These are phyloP conservation scores for Voacanga thouarsii DNA, from an alignment of 257 asterid genomes.

Conservation along the genomic window DNA sequence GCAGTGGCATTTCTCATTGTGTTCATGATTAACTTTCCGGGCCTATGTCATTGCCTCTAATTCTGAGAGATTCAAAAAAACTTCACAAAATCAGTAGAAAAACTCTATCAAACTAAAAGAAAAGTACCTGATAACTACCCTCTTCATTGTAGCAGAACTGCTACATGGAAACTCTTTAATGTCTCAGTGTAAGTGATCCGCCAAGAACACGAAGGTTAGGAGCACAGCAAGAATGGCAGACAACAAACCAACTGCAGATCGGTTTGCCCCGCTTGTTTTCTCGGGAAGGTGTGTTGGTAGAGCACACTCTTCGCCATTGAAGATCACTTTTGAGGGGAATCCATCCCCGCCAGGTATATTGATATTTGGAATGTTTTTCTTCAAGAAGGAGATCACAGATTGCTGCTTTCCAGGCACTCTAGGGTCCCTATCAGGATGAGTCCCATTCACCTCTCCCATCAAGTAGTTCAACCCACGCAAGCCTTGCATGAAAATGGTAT, in stretches of 20 bases:
- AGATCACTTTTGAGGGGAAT: slow-evolving; percentile 65
- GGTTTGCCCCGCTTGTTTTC: slow-evolving; percentile 20
- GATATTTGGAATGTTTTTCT: slow-evolving; percentile 37
- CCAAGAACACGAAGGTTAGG: slow-evolving; percentile 41
- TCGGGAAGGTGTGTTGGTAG: slow-evolving; percentile 56
- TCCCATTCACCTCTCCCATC: slow-evolving; percentile 75
- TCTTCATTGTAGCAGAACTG: background rate
- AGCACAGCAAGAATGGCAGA: slow-evolving; percentile 37
- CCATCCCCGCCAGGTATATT: slow-evolving; percentile 66
- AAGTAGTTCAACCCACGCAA: slow-evolving; percentile 70
- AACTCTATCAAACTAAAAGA: background rate
- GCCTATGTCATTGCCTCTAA: slow-evolving; percentile 14
- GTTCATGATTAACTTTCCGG: slow-evolving; percentile 3
- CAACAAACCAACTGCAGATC: slow-evolving; percentile 22
- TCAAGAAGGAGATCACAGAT: slow-evolving; percentile 67
- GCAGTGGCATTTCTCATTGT: background rate
- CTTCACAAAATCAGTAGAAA: background rate
- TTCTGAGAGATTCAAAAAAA: slow-evolving; percentile 4
- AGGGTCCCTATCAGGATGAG: slow-evolving; percentile 61
- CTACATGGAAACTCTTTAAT: background rate
- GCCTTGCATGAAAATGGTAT: slow-evolving; percentile 83
- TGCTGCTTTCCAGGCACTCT: slow-evolving; percentile 90
- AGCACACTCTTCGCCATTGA: slow-evolving; percentile 94
- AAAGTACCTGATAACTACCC: background rate
- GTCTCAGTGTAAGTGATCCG: slow-evolving; percentile 35